Percentiles rank a stretch among this genome's conserved stretches.
Evolutionary conservation across 768 basidiomycete species (phyloP).

Genomic region (Rossbeevera mucosa): DNA sequence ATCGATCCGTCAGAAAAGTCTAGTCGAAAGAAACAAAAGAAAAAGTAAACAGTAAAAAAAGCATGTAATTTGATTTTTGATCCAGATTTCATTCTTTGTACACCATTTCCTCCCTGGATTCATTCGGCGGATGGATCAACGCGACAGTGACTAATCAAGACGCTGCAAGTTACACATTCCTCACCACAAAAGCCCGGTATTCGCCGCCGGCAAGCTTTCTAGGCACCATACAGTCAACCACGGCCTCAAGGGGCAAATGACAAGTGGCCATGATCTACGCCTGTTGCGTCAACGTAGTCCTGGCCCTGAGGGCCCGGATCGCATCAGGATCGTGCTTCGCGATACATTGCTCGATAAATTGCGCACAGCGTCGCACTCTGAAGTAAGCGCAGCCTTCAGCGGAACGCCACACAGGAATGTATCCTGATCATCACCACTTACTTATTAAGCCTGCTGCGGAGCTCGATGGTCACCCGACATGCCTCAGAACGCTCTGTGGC

Average conservation of each 20-base stretch:
- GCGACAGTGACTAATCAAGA: too few relatives aligned
- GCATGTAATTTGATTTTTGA: not conserved
- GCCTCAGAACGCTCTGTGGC: slow-evolving; percentile 54
- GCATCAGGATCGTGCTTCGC: slow-evolving; percentile 12
- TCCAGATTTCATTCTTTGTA: not conserved
- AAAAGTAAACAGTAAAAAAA: slow-evolving; percentile 25
- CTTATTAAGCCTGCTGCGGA: slow-evolving; percentile 48
- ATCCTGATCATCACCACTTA: slow-evolving; percentile 21
- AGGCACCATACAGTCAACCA: too few relatives aligned
- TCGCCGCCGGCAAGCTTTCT: not conserved
- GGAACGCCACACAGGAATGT: not conserved
- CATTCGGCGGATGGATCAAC: not conserved
- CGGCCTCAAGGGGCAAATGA: not conserved
- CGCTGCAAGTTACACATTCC: too few relatives aligned
- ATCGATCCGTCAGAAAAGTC: slow-evolving; percentile 32
- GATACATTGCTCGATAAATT: slow-evolving; percentile 26
- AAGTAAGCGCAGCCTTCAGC: not conserved
- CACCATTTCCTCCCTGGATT: not conserved
- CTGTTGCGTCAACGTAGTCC: slow-evolving; percentile 2
- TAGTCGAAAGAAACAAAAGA: slow-evolving; percentile 46
- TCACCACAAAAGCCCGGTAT: too few relatives aligned
- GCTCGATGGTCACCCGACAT: slow-evolving; percentile 52
- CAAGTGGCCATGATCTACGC: slow-evolving; percentile 4
- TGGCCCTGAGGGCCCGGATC: slow-evolving; percentile 22
- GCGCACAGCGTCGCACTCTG: slow-evolving; percentile 29